Evolutionary conservation across 192 early-diverging fungal species (phyloP).

Genomic region (Linnemannia zychae): DNA sequence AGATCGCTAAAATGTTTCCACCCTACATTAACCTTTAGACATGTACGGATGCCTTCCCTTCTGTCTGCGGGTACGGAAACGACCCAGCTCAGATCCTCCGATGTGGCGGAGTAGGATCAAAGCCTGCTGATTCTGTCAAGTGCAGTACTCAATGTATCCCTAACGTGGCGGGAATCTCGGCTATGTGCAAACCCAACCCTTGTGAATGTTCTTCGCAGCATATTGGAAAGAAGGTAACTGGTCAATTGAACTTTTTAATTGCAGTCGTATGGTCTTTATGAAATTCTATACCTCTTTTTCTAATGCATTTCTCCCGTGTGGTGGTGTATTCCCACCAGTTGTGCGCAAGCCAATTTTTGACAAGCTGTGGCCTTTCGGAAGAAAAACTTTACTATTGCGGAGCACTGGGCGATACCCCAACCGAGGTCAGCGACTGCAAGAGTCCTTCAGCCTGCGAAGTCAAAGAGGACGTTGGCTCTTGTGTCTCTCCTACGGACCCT

Average conservation of each 20-base stretch:
- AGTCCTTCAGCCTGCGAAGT: neutral
- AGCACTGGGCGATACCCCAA: neutral
- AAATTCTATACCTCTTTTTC: no score
- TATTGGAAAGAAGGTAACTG: neutral
- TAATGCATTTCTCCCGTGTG: no score
- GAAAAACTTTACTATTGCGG: conserved; percentile 13
- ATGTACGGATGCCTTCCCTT: neutral
- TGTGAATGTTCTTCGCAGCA: neutral
- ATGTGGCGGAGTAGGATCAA: neutral
- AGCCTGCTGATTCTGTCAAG: neutral
- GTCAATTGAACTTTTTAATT: neutral
- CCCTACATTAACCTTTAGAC: neutral
- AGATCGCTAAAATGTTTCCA: no score
- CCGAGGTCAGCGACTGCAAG: neutral
- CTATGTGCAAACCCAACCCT: neutral
- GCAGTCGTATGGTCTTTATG: neutral
- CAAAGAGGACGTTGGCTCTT: neutral
- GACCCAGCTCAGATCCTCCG: neutral
- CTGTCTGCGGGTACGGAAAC: neutral
- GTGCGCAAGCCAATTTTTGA: conserved; percentile 8
- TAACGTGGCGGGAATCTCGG: no score
- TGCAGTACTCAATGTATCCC: neutral
- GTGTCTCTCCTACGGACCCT: neutral
- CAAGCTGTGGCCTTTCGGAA: neutral
- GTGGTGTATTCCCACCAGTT: neutral